Evolutionary conservation across 129 eudicot species (phyloP).

Genomic region (Kitagawia praeruptora): DNA sequence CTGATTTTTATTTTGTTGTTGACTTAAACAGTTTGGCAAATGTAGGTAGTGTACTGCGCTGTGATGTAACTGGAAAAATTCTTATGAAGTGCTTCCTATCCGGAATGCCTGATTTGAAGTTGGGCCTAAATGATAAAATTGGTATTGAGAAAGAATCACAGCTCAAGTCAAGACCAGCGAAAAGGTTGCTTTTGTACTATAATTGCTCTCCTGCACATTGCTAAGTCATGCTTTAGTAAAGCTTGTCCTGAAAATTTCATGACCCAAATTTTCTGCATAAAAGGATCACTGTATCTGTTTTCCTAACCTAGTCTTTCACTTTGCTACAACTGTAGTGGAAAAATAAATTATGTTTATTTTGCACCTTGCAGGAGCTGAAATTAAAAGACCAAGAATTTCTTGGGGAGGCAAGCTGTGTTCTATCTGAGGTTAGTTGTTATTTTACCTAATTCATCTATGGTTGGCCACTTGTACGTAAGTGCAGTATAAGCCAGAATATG

Average conservation of each 20-base stretch:
- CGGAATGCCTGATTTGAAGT: constrained; percentile 98
- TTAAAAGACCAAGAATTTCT: constrained; percentile 88
- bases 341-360: neutral
- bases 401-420: constrained; percentile 79
- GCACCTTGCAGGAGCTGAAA: constrained; percentile 45
- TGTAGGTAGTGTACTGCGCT: too few species aligned
- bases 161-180: constrained; percentile 84
- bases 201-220: neutral
- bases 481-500: too few species aligned
- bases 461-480: neutral
- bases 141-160: constrained; percentile 97
- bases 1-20: too few species aligned
- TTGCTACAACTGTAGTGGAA: too few species aligned
- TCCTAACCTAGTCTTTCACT: too few species aligned
- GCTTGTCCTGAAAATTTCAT: neutral
- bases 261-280: too few species aligned
- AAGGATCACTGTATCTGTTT: too few species aligned
- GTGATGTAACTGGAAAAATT: too few species aligned
- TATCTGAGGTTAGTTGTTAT: constrained; percentile 65
- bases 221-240: neutral
- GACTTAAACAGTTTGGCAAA: too few species aligned
- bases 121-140: constrained; percentile 93
- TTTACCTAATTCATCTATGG: neutral
- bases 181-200: constrained; percentile 45
- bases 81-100: constrained; percentile 98